Conservation (phyloP, 257 asterid species). For the Prunella vulgaris region DNA sequence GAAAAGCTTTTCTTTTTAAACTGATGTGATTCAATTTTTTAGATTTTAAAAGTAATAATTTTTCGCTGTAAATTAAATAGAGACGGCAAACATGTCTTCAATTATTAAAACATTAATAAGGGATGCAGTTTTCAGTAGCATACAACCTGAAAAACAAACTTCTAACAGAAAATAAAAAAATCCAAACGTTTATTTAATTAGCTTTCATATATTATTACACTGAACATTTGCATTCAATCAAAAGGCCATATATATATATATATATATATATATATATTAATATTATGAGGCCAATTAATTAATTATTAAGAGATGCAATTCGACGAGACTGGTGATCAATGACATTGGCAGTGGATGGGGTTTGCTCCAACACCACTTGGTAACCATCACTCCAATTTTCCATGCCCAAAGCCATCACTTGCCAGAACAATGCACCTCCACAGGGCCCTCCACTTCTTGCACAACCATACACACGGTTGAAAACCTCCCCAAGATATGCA, state of each 20-base stretch:
- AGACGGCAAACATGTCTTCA: too few relatives aligned
- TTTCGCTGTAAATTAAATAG: too few relatives aligned
- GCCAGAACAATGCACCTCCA: slow-evolving; percentile 59
- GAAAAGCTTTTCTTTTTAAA: too few relatives aligned
- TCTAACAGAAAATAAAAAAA: not conserved
- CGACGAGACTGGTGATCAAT: slow-evolving; percentile 41
- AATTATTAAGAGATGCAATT: slow-evolving; percentile 30
- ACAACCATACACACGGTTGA: slow-evolving; percentile 26
- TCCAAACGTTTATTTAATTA: not conserved
- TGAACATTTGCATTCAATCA: not conserved
- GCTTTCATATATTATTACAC: not conserved
- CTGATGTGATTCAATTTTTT: too few relatives aligned
- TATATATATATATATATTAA: too few relatives aligned
- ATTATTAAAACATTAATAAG: too few relatives aligned
- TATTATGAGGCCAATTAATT: too few relatives aligned
- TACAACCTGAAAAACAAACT: not conserved
- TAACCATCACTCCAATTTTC: slow-evolving; percentile 52
- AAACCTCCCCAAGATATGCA: slow-evolving; percentile 25
- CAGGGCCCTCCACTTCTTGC: slow-evolving; percentile 48
- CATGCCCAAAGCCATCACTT: slow-evolving; percentile 55
- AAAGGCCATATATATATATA: too few relatives aligned
- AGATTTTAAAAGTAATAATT: too few relatives aligned
- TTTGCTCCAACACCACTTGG: slow-evolving; percentile 38
- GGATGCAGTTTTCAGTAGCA: too few relatives aligned
- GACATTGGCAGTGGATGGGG: slow-evolving; percentile 43